Conservation (phyloP, 495 filamentous ascomycete genomes). For the Amphirosellinia nigrospora region DNA sequence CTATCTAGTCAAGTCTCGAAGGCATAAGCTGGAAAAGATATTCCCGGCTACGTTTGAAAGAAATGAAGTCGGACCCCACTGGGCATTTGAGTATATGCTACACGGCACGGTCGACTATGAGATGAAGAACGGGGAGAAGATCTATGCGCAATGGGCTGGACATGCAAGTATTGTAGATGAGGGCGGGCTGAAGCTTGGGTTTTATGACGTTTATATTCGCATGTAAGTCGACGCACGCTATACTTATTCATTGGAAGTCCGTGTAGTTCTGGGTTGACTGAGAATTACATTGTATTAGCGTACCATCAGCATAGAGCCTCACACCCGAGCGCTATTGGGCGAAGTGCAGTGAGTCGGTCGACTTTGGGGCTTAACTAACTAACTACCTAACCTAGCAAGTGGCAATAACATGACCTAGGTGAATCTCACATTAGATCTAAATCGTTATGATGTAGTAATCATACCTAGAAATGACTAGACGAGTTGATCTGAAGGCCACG, state of each 20-base stretch:
- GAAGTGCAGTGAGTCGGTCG: neutral
- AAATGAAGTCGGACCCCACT: neutral
- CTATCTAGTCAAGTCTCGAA: slow-evolving; percentile 32
- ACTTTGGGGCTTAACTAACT: neutral
- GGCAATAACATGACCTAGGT: neutral
- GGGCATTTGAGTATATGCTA: slow-evolving; percentile 41
- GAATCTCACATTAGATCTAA: neutral
- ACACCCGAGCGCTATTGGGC: neutral
- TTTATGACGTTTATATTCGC: slow-evolving; percentile 43
- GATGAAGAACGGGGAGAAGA: slow-evolving; percentile 27
- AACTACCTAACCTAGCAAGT: neutral
- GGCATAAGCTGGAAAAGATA: slow-evolving; percentile 41
- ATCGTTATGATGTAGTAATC: neutral
- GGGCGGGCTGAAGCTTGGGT: slow-evolving; percentile 30
- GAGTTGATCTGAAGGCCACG: neutral
- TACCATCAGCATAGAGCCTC: neutral
- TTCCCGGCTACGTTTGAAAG: slow-evolving; percentile 38
- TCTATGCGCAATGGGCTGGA: slow-evolving; percentile 33
- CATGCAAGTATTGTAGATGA: slow-evolving; percentile 25
- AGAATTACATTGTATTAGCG: neutral
- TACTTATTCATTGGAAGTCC: neutral
- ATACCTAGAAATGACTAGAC: slow-evolving; percentile 15
- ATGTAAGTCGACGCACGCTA: slow-evolving; percentile 3
- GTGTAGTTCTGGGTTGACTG: neutral
- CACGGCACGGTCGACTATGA: slow-evolving; percentile 37